These are phyloP conservation scores for Thuidium tamariscinum DNA, from an alignment of 225 moss, liverwort and hornwort species.

Conservation along the genomic window DNA sequence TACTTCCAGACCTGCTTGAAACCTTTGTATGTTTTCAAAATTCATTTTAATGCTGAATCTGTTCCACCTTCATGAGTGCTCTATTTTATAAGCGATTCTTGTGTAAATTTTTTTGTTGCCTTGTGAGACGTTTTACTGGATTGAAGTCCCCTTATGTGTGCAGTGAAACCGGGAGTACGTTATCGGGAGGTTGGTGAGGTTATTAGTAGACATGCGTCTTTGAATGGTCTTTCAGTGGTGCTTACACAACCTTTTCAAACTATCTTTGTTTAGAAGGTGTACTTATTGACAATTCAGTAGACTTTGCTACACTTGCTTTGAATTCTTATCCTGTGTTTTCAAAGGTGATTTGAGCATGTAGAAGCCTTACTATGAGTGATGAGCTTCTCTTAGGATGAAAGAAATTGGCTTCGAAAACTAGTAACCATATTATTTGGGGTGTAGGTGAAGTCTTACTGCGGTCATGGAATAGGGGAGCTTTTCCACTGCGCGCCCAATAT, in stretches of 20 bases:
- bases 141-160: not conserved
- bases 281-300: not conserved
- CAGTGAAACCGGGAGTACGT: slow-evolving; percentile 94
- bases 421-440: not conserved
- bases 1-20: not conserved
- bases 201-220: slow-evolving; percentile 71
- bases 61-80: not conserved
- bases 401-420: not conserved
- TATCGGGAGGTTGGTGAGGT: slow-evolving; percentile 97
- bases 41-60: not conserved
- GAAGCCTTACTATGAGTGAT: not conserved
- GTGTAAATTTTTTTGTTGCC: not conserved
- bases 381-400: not conserved
- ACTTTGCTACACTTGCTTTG: not conserved
- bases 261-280: not conserved
- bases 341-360: not conserved
- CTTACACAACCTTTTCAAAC: not conserved
- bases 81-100: not conserved
- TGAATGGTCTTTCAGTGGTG: slow-evolving; percentile 89
- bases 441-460: slow-evolving; percentile 91
- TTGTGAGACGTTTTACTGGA: not conserved
- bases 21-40: not conserved
- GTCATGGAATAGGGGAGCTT: slow-evolving; percentile 96
- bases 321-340: not conserved
- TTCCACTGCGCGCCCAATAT: slow-evolving; percentile 99